Conservation (phyloP, 495 filamentous ascomycete species). For the Penicillium ochrochloron region DNA sequence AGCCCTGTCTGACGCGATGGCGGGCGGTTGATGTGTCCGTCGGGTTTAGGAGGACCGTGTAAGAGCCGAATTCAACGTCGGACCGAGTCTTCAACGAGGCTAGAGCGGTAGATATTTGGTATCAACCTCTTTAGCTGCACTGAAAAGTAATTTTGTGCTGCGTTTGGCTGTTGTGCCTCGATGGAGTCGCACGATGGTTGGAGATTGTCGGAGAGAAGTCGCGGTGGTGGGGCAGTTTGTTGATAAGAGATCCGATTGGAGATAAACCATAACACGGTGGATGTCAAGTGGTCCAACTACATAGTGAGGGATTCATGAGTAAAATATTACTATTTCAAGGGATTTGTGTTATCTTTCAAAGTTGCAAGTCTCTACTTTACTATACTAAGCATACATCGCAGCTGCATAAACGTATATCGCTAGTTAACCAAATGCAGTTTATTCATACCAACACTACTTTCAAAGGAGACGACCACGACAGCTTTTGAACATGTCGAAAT, state of each 20-base stretch:
- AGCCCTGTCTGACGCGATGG: conserved; percentile 6
- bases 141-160: background rate
- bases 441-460: too few species aligned
- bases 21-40: conserved; percentile 1
- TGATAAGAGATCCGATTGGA: conserved; percentile 10
- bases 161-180: background rate
- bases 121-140: too few species aligned
- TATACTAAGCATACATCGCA: too few species aligned
- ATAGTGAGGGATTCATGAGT: too few species aligned
- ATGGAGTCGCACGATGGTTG: background rate
- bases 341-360: too few species aligned
- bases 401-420: too few species aligned
- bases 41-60: background rate
- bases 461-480: too few species aligned
- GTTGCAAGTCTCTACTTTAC: too few species aligned
- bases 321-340: too few species aligned
- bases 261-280: conserved; percentile 11
- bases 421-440: too few species aligned
- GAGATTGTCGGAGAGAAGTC: conserved; percentile 7
- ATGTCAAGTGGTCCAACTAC: background rate
- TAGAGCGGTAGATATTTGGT: background rate
- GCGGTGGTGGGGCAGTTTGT: conserved; percentile 11
- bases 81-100: background rate
- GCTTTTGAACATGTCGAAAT: background rate
- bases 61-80: background rate